A percentile compares a stretch with the other conserved stretches of the same genome.
These are phyloP conservation scores for Sporothrix inflata DNA, from an alignment of 2,329 filamentous ascomycete species.

Conservation along the genomic window DNA sequence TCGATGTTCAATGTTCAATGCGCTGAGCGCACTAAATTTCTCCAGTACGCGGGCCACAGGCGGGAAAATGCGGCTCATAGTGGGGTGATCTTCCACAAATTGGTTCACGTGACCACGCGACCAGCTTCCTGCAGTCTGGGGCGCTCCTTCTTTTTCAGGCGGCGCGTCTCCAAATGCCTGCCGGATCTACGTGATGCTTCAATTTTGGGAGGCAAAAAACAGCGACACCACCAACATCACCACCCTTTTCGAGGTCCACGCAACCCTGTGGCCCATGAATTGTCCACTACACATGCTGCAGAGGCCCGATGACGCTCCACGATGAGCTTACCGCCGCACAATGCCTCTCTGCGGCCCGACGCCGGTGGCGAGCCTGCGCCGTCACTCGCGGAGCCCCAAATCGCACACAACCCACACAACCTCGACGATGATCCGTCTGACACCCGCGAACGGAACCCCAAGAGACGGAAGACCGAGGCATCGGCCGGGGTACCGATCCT, in stretches of 20 bases:
- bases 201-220: not conserved
- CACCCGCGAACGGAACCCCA: slow-evolving; percentile 28
- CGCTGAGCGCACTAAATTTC: not conserved
- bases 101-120: slow-evolving; percentile 29
- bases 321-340: slow-evolving; percentile 27
- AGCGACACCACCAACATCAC: not conserved
- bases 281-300: not conserved
- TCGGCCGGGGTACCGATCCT: not conserved
- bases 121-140: not conserved
- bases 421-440: slow-evolving; percentile 27
- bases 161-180: slow-evolving; percentile 20
- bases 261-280: not conserved
- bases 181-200: slow-evolving; percentile 15
- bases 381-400: slow-evolving; percentile 11
- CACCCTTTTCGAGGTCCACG: not conserved
- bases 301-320: slow-evolving; percentile 25
- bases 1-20: not conserved
- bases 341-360: slow-evolving; percentile 24
- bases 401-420: slow-evolving; percentile 5
- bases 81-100: slow-evolving; percentile 17
- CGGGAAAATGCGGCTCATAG: not conserved
- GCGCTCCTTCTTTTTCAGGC: slow-evolving; percentile 2
- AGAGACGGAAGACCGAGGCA: slow-evolving; percentile 29
- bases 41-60: slow-evolving; percentile 7
- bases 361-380: slow-evolving; percentile 22